These are phyloP conservation scores for Macrolepiota fuliginosa DNA, from an alignment of 768 basidiomycete genomes.

Conservation along the genomic window DNA sequence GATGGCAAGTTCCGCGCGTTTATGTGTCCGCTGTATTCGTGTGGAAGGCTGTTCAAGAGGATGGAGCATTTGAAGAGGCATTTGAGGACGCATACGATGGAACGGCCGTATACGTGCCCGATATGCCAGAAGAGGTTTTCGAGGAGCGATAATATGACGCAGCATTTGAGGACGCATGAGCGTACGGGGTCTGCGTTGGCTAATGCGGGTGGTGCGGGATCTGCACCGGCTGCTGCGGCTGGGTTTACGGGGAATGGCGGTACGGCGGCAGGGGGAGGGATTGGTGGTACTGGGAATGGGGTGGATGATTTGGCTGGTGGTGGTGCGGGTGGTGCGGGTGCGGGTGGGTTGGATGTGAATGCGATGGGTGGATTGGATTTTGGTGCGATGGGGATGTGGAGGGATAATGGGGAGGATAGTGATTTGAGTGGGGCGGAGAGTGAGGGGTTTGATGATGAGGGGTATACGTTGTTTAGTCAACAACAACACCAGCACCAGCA, in stretches of 20 bases:
- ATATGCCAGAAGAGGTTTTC: slow-evolving; percentile 82
- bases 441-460: slow-evolving; percentile 24
- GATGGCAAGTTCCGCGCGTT: slow-evolving; percentile 60
- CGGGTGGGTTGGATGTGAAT: slow-evolving; percentile 14
- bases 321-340: slow-evolving; percentile 13
- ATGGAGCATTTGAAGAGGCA: slow-evolving; percentile 91
- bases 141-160: slow-evolving; percentile 83
- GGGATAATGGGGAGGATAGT: slow-evolving; percentile 5
- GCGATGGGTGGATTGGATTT: slow-evolving; percentile 15
- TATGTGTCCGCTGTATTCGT: slow-evolving; percentile 81
- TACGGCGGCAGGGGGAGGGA: too few relatives aligned
- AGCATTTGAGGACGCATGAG: slow-evolving; percentile 83
- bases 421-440: slow-evolving; percentile 23
- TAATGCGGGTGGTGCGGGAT: slow-evolving; percentile 22
- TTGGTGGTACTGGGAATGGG: too few relatives aligned
- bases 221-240: slow-evolving; percentile 22
- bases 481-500: slow-evolving; percentile 12
- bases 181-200: slow-evolving; percentile 31
- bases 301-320: slow-evolving; percentile 16
- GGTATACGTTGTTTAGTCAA: slow-evolving; percentile 14
- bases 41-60: slow-evolving; percentile 84
- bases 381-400: slow-evolving; percentile 18
- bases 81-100: slow-evolving; percentile 86
- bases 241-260: too few relatives aligned
- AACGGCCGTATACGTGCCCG: slow-evolving; percentile 76